Base-by-base conservation (phyloP, 305 asterid genomes). In the Striga hermonthica region DNA sequence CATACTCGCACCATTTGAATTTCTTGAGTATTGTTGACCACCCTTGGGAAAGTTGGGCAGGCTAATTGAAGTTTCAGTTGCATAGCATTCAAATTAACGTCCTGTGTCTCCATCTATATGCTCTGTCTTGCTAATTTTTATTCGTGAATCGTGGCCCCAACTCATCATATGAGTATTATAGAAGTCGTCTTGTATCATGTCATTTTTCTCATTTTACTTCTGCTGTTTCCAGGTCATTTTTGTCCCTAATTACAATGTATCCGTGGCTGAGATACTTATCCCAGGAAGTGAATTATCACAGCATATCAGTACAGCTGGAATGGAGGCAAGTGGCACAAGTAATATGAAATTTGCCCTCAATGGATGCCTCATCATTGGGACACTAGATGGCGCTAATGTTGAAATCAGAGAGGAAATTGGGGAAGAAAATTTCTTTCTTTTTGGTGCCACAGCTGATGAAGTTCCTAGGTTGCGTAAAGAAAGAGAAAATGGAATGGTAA, bases 251-350 rank as follows among this genome's bases (percentile, higher is more conserved):
- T 94, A 94, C 83, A 94, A 94, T 62, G 99, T 94, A 7, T 86
- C 99, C 8, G 97, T 94, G 80, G 99, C 99, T 4, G 99, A 94
- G 89, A 75, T 94, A 68, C 96, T 94, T 82, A 90, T 94, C 68
- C 99, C 97, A 0, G 99, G 99, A 67, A 94, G 99, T 76, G 99
- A 94, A 78, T 74, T 94, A 67, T 94, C 99, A 34, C 99, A 94
- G 77, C 99, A 94, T 72, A 90, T 94, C 75, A 94, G 99, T 70
- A 94, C 99, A 57, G 97, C 97, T 40, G 99, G 99, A 69, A 94
- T 94, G 99, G 99, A 94, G 78, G 99, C 99, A 57, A 94, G 99
- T 80, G 99, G 99, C 56, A 94, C 99, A 62, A 94, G 99, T 82
- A 94, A 94, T 80, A 90, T 94, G 99, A 94, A 94, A 76, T 94